Base-by-base conservation (phyloP, 768 basidiomycete genomes). In the Udeniomyces megalosporus region DNA sequence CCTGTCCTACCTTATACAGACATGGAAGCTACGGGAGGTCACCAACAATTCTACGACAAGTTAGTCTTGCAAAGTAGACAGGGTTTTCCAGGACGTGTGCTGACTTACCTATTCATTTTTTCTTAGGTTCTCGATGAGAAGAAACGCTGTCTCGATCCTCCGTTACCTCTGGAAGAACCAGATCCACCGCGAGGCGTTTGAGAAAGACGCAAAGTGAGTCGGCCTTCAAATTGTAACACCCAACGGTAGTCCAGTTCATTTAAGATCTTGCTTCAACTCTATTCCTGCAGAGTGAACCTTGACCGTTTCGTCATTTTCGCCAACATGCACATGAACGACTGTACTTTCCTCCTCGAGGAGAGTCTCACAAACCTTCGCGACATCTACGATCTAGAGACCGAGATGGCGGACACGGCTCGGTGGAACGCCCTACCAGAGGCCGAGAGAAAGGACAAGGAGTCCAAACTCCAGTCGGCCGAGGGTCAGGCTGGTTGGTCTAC, bases 31-130 rank as follows among this genome's bases (percentile, higher is more conserved):
- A 99, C 95, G 0, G 95, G 95, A 32, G 88, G 91, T 24, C 93
- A 91, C 70, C 93, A 91, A 0, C 93, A 97, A 70, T 97, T 99
- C 75, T 97, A 95, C 74, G 93, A 95, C 73, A 92, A 95, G 82
- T 93, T 10, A 29, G 58, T 29, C 7, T 26, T 29, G 29, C 22
- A 28, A 20, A 50, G 22, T 29, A 29, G 22, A n/a, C n/a, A n/a
- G n/a, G n/a, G n/a, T n/a, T n/a, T n/a, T n/a, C n/a, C n/a, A n/a
- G n/a, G n/a, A n/a, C n/a, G n/a, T n/a, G n/a, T n/a, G 29, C 56
- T 58, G 42, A 58, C 44, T 45, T n/a, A 22, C 44, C 1, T 22
- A 10, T 15, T 28, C 42, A 24, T 14, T 14, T 32, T 4, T 44
- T 22, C 14, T 26, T 20, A 50, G 47, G 49, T 63, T 58, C 55